phyloP scores from a whole-genome alignment of 2,329 filamentous ascomycete species.

The Monilinia polystroma region DNA sequence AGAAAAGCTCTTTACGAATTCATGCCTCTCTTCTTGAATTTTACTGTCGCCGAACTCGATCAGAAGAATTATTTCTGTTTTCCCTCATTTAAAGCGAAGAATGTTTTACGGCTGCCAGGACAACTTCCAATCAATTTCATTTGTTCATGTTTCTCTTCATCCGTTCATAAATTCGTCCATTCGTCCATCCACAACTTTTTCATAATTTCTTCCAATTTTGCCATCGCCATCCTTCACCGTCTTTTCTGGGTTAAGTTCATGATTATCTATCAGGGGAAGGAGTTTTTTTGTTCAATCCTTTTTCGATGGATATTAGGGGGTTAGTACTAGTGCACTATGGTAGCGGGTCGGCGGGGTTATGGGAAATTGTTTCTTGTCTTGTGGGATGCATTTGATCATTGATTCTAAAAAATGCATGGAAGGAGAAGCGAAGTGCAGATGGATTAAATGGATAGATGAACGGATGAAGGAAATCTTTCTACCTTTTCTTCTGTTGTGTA shows the following conservation, averaged over 20 bases:
- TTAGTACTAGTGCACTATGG: slow-evolving; percentile 8
- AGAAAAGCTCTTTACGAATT: slow-evolving; percentile 18
- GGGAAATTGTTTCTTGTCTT: slow-evolving; percentile 14
- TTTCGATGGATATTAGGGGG: slow-evolving; percentile 10
- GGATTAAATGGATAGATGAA: slow-evolving; percentile 4
- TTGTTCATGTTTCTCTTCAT: slow-evolving; percentile 5
- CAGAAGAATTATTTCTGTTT: slow-evolving; percentile 6
- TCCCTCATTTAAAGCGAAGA: slow-evolving; percentile 15
- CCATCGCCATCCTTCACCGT: background rate
- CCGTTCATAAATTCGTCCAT: slow-evolving; percentile 15
- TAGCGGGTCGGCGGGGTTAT: slow-evolving; percentile 1
- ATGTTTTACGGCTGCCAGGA: slow-evolving; percentile 20
- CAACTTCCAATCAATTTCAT: slow-evolving; percentile 13
- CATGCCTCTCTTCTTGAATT: slow-evolving; percentile 20
- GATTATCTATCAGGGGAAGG: slow-evolving; percentile 16
- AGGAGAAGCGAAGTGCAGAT: slow-evolving; percentile 5
- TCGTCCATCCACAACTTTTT: slow-evolving; percentile 9
- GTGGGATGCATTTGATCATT: slow-evolving; percentile 10
- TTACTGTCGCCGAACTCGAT: slow-evolving; percentile 16
- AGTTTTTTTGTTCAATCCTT: slow-evolving; percentile 13
- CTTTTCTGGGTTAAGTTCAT: slow-evolving; percentile 9
- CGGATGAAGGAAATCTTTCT: slow-evolving; percentile 6
- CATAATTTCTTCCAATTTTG: background rate
- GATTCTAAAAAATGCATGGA: background rate
- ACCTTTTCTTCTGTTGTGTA: slow-evolving; percentile 15